These are phyloP conservation scores for Stemphylium beticola DNA, from an alignment of 2,329 filamentous ascomycete species.

Conservation along the genomic window DNA sequence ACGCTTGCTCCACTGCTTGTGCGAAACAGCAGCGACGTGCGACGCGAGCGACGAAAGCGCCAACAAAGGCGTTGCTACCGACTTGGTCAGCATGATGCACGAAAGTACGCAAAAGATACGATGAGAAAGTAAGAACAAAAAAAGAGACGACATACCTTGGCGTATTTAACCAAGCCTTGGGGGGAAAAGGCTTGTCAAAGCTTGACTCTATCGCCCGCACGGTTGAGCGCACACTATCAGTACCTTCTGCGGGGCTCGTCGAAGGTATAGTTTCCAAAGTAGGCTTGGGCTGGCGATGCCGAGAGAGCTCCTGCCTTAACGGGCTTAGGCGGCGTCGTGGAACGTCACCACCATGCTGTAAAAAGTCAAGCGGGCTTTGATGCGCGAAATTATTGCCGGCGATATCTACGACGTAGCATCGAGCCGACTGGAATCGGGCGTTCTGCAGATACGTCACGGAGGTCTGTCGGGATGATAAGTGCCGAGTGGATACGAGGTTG, in stretches of 20 bases:
- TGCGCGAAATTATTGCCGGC: no score
- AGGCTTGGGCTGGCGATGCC: not conserved
- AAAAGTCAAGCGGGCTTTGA: not conserved
- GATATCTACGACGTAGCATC: no score
- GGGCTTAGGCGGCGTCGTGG: constrained; percentile 10
- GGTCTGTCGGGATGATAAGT: no score
- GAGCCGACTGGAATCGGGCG: no score
- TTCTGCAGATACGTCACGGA: no score
- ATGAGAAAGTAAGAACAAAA: not conserved
- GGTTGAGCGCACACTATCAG: no score
- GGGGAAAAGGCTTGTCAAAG: constrained; percentile 15
- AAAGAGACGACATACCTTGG: constrained; percentile 10
- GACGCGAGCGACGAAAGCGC: constrained; percentile 20
- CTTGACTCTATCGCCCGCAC: constrained; percentile 11
- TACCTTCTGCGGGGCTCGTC: no score
- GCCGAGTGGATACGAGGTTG: no score
- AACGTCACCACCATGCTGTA: not conserved
- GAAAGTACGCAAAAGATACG: not conserved
- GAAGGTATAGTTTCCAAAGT: not conserved
- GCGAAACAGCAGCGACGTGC: constrained; percentile 24
- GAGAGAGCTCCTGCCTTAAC: constrained; percentile 20
- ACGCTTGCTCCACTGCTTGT: constrained; percentile 30
- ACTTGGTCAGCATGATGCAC: constrained; percentile 19
- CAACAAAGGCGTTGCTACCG: constrained; percentile 14
- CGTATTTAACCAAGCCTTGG: constrained; percentile 24